These are phyloP conservation scores for Fusarium sp. DNA, from an alignment of 2,329 filamentous ascomycete species.

Conservation along the genomic window DNA sequence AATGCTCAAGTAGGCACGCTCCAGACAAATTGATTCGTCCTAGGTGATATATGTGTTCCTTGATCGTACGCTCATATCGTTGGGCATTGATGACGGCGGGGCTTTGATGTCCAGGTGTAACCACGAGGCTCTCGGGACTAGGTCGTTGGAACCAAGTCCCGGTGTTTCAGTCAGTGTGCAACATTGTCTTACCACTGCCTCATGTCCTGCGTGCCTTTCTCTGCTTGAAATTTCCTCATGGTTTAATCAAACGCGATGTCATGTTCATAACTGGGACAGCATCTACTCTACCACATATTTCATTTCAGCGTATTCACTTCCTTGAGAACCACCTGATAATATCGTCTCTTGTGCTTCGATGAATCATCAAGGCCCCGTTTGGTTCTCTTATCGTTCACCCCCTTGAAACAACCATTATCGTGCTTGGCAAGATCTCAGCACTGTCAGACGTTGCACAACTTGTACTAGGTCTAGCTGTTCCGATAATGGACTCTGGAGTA, in stretches of 20 bases:
- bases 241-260: neutral
- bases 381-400: neutral
- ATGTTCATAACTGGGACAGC: neutral
- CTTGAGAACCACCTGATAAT: neutral
- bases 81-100: neutral
- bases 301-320: neutral
- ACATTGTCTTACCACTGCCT: neutral
- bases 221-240: neutral
- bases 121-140: neutral
- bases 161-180: neutral
- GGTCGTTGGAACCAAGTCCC: neutral
- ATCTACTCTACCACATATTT: neutral
- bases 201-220: neutral
- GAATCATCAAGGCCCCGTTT: neutral
- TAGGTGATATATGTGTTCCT: neutral
- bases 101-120: neutral
- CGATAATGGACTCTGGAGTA: too few species aligned
- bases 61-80: neutral
- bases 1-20: too few species aligned
- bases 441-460: neutral
- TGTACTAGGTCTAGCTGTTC: neutral
- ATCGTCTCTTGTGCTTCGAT: neutral
- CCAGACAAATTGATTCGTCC: neutral
- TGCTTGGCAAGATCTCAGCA: neutral
- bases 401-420: neutral